These are phyloP conservation scores for Xylariaceae sp. DNA, from an alignment of 2,329 filamentous ascomycete genomes.

Conservation along the genomic window DNA sequence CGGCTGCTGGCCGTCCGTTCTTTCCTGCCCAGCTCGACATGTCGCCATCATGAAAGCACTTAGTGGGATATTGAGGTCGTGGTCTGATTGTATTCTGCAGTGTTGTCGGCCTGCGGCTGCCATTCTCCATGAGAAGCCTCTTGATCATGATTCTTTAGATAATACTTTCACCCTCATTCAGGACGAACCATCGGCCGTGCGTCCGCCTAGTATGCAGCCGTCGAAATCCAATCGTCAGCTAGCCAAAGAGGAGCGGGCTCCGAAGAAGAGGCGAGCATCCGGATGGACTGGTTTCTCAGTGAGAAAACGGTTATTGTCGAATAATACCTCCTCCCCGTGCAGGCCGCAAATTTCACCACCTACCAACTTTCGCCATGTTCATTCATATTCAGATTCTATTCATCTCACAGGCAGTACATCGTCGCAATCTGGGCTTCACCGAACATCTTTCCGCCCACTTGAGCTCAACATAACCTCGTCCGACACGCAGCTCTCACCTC, in stretches of 20 bases:
- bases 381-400: conserved; percentile 39
- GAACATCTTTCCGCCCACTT: conserved; percentile 46
- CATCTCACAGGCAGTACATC: conserved; percentile 24
- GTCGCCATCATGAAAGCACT: conserved; percentile 37
- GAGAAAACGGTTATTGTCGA: conserved; percentile 42
- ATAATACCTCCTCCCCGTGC: conserved; percentile 36
- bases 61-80: conserved; percentile 41
- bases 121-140: conserved; percentile 36
- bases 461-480: conserved; percentile 50
- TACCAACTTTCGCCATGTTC: conserved; percentile 54
- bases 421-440: conserved; percentile 28
- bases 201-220: conserved; percentile 31
- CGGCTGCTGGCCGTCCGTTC: conserved; percentile 30
- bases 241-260: conserved; percentile 31
- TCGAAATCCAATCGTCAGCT: conserved; percentile 24
- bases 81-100: conserved; percentile 41
- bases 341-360: conserved; percentile 54
- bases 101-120: conserved; percentile 41
- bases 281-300: conserved; percentile 40
- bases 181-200: conserved; percentile 35
- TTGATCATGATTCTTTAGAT: conserved; percentile 35
- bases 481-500: conserved; percentile 47
- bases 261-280: conserved; percentile 37
- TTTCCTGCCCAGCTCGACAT: conserved; percentile 25
- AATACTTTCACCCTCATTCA: conserved; percentile 35